Evolutionary conservation across 2,329 filamentous ascomycete genomes (phyloP).

Genomic region (Alternaria consortialis): DNA sequence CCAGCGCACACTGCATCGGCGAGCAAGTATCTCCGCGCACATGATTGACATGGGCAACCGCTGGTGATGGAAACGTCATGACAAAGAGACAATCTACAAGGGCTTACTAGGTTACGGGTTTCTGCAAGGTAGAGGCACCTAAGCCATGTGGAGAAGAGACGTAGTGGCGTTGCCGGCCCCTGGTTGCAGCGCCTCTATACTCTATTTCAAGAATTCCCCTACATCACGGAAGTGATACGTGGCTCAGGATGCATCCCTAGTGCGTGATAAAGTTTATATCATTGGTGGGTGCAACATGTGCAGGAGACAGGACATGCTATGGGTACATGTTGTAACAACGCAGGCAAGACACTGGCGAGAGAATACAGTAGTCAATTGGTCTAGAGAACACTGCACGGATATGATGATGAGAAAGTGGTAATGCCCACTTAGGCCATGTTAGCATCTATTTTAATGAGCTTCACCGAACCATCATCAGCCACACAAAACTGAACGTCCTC

Average conservation of each 20-base stretch:
- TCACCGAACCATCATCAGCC: too few relatives aligned
- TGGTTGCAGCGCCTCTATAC: background rate
- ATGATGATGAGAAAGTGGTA: too few relatives aligned
- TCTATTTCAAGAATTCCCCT: background rate
- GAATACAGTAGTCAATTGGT: too few relatives aligned
- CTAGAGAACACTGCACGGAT: too few relatives aligned
- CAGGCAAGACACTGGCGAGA: background rate
- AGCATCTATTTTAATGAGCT: too few relatives aligned
- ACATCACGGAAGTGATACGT: background rate
- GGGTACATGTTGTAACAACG: background rate
- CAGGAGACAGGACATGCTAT: background rate
- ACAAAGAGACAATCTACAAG: background rate
- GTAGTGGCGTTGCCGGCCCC: background rate
- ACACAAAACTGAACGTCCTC: background rate
- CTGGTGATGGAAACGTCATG: background rate
- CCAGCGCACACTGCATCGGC: background rate
- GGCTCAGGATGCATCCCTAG: background rate
- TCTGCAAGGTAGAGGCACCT: background rate
- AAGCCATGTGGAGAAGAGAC: background rate
- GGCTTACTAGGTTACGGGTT: background rate
- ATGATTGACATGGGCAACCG: background rate
- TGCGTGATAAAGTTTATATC: background rate
- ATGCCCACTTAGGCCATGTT: too few relatives aligned
- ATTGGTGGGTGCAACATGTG: background rate
- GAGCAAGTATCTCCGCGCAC: background rate